Percentiles rank a stretch among this genome's conserved stretches.
phyloP scores from a whole-genome alignment of 331 rosid genomes.

The Telfairia occidentalis region DNA sequence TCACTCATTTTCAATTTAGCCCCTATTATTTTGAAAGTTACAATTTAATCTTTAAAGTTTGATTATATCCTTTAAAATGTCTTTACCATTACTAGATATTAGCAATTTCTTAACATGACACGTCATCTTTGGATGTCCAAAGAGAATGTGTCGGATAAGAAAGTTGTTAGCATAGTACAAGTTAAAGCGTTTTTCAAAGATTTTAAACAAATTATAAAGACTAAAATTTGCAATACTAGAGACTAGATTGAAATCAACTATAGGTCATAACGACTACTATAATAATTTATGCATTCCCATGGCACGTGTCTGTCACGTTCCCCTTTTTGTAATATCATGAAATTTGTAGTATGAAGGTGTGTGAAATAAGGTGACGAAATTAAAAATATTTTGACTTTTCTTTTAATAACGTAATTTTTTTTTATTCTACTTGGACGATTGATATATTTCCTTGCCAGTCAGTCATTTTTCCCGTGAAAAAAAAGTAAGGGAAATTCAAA shows the following conservation, averaged over 20 bases:
- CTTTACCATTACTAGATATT: not conserved
- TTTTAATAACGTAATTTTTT: not conserved
- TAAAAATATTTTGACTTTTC: not conserved
- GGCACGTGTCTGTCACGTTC: not conserved
- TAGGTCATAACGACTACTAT: no score
- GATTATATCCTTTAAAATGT: not conserved
- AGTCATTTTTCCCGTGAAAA: not conserved
- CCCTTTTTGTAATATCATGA: not conserved
- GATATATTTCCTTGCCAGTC: not conserved
- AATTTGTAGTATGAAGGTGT: not conserved
- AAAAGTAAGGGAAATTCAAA: not conserved
- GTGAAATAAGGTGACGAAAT: not conserved
- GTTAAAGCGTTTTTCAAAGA: no score
- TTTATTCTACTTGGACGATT: not conserved
- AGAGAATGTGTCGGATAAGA: not conserved
- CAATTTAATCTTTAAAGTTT: not conserved
- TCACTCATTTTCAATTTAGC: no score
- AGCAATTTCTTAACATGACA: not conserved
- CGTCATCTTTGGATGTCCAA: not conserved
- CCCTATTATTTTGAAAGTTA: no score
- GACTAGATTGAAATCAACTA: not conserved
- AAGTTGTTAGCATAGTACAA: not conserved
- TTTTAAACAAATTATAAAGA: not conserved
- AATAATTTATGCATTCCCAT: no score
- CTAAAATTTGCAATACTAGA: not conserved